Base-by-base conservation (phyloP, 768 basidiomycete species). In the Xerocomellus dryophilus region DNA sequence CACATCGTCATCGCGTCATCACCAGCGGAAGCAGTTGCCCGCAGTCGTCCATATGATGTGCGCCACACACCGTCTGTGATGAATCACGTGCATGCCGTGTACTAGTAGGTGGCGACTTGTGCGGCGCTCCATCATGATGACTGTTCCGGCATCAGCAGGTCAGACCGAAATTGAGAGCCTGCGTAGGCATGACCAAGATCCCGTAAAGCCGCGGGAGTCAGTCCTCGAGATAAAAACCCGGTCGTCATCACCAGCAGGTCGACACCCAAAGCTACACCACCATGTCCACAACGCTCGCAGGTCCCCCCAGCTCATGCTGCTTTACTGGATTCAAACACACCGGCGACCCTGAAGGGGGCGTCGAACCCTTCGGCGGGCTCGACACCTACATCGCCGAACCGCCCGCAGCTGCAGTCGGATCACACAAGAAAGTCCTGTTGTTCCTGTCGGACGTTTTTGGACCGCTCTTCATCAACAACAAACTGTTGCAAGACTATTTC, bases 401-500 rank as follows among this genome's bases (percentile, higher is more conserved):
- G 0, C 67, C 72, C 7, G 47, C 63, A 0, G 34, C 41, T 34
- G 39, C 31, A 53, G 52, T 17, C 12, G 57, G 59, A 17, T 1
- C 45, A 7, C 74, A 74, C 55, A 66, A 67, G 50, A 79, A 76
- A 39, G 73, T 86, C 29, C 65, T 86, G 7, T 56, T 86, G 17
- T 85, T 77, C 71, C 73, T 81, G 44, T 56, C 82, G 1, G 84
- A 86, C 62, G 71, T 85, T 14, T 83, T 65, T 54, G 80, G 83
- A 0, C 75, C 83, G 0, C 71, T 82, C 29, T 81, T 67, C 58
- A 31, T 79, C 48, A 85, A 85, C 61, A 79, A 80, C 43, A 67
- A 83, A 63, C 65, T 85, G 4, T 46, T 86, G 5, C 81, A 83
- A 61, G 84, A 86, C 62, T 85, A 78, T 52, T 83, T 81, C 50